Evolutionary conservation across 345 rosid genomes (phyloP), one percentile per base, ranked within the genome.

Genomic region (Carallia brachiata): DNA sequence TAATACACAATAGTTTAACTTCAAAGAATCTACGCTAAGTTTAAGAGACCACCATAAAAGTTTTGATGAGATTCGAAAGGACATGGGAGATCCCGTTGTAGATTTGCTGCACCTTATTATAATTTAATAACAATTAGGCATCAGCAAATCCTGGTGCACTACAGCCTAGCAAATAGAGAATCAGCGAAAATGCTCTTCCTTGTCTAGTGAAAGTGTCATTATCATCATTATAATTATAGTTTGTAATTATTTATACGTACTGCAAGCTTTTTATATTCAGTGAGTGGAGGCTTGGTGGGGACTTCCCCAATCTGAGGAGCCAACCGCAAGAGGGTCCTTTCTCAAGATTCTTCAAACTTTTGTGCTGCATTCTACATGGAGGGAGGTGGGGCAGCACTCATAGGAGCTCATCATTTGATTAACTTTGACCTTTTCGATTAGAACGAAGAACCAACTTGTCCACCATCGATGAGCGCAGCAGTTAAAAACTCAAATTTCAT

Each of bases 281-380:
- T 70, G 55, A 74, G 79, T 19, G 70, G 80, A 32, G 54, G 60
- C 62, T 56, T 55, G 16, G 60, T 27, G 60, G 66, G 73, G 61
- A 44, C 68, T 80, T 83, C 89, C 86, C 70, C 68, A 62, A 71
- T 63, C 73, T 59, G 68, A 68, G 87, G 87, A 86, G 65, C 84
- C 79, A 80, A 82, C 80, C 63, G 59, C 4, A n/a, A 6, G 9
- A 16, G 4, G 12, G 5, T 56, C 6, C 40, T 18, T 48, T 71
- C 18, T 10, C 6, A 28, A 68, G 74, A 72, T 67, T 75, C 63
- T 63, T 36, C 50, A 44, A 44, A 44, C 50, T 44, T 54, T 44
- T 34, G 6, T 54, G 66, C 53, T 67, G 67, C 69, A 23, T 34
- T 50, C 15, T 39, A n/a, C 36, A 44, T 67, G 78, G 72, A 67